A percentile compares a stretch with the other conserved stretches of the same genome.
Evolutionary conservation across 2,329 filamentous ascomycete species (phyloP).

Genomic region (Sarocladiaceae sp.): DNA sequence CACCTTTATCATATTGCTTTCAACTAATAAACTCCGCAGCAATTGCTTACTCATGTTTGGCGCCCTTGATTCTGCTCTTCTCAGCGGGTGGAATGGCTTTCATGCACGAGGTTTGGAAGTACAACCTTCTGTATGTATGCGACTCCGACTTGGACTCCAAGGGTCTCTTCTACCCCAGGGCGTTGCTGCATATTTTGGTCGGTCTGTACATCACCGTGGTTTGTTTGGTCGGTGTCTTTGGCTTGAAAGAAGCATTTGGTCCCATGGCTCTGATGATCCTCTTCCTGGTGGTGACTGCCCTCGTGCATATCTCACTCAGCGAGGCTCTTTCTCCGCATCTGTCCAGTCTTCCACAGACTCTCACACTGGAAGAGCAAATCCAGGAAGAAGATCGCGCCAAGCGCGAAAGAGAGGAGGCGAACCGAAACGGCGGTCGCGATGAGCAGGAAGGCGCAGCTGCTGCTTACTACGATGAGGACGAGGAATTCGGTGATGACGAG

Average conservation of each 20-base stretch:
- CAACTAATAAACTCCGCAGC: neutral
- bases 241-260: conserved; percentile 60
- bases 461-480: conserved; percentile 30
- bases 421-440: conserved; percentile 15
- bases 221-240: conserved; percentile 82
- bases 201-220: conserved; percentile 80
- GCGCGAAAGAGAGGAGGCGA: conserved; percentile 22
- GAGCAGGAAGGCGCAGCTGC: conserved; percentile 23
- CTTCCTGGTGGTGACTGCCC: conserved; percentile 68
- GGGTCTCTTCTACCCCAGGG: conserved; percentile 82
- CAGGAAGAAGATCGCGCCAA: conserved; percentile 44
- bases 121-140: conserved; percentile 85
- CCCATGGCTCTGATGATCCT: conserved; percentile 73
- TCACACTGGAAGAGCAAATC: conserved; percentile 50
- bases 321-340: conserved; percentile 72
- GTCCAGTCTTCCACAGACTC: conserved; percentile 73
- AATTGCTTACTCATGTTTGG: conserved; percentile 4
- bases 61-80: conserved; percentile 68
- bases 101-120: conserved; percentile 84
- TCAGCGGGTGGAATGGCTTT: conserved; percentile 72
- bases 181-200: conserved; percentile 77
- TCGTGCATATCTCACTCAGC: conserved; percentile 73
- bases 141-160: conserved; percentile 82
- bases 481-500: conserved; percentile 30
- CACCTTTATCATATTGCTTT: neutral